phyloP scores from a whole-genome alignment of 2,329 filamentous ascomycete genomes.

The Ophiosphaerella narmari region DNA sequence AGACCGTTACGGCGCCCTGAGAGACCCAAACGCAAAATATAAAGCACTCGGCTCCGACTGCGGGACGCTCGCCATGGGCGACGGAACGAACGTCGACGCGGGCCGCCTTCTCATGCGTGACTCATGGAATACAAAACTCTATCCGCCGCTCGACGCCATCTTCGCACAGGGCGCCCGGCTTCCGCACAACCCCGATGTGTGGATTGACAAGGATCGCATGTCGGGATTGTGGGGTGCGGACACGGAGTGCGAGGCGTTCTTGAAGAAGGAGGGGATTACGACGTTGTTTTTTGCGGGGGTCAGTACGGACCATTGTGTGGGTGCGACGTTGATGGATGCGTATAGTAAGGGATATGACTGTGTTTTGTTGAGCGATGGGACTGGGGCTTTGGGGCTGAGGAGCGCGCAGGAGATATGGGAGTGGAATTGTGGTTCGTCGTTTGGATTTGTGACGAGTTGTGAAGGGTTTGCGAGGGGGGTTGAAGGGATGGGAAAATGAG shows the following conservation, averaged over 20 bases:
- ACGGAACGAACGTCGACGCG: constrained; percentile 32
- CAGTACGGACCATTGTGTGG: too few relatives aligned
- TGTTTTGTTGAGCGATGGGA: too few relatives aligned
- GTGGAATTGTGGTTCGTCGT: constrained; percentile 47
- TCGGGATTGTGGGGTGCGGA: constrained; percentile 46
- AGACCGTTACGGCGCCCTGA: neutral
- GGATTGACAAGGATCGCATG: constrained; percentile 50
- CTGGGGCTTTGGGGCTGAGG: constrained; percentile 5
- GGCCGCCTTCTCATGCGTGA: constrained; percentile 46
- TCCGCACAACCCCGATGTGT: constrained; percentile 23
- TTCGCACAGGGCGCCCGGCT: constrained; percentile 30
- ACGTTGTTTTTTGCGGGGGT: constrained; percentile 27
- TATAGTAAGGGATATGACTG: too few relatives aligned
- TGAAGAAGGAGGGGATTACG: constrained; percentile 46
- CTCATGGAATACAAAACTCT: constrained; percentile 50
- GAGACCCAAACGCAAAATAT: constrained; percentile 4
- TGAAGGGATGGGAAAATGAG: constrained; percentile 3
- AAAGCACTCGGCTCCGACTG: constrained; percentile 44
- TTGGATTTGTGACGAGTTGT: constrained; percentile 47
- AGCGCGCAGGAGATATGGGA: constrained; percentile 48
- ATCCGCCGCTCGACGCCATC: constrained; percentile 42
- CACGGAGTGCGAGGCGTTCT: constrained; percentile 43
- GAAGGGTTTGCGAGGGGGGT: constrained; percentile 36
- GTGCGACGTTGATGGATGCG: too few relatives aligned
- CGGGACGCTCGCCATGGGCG: constrained; percentile 24